Percentiles rank a stretch among this genome's conserved stretches.
Evolutionary conservation across 768 basidiomycete species (phyloP).

Genomic region (Exidia glandulosa): DNA sequence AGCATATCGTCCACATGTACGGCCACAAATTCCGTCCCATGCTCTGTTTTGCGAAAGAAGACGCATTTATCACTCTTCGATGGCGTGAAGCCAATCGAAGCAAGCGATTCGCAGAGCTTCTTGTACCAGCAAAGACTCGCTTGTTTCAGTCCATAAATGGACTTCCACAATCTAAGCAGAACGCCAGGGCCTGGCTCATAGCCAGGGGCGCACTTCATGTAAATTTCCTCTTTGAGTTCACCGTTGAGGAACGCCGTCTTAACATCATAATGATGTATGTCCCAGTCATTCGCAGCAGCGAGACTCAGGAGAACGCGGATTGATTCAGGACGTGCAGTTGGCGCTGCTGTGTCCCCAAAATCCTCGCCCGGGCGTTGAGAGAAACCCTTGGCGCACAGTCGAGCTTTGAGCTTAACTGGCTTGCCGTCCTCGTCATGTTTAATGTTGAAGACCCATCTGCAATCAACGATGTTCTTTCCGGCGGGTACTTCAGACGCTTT

Average conservation of each 20-base stretch:
- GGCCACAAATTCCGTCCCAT: too few species aligned
- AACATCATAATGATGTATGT: slow-evolving; percentile 2
- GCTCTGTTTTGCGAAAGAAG: too few species aligned
- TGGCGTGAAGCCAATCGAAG: too few species aligned
- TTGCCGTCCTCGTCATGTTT: not conserved
- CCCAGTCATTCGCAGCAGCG: not conserved
- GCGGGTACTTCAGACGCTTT: not conserved
- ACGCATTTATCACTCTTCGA: too few species aligned
- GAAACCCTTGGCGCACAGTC: not conserved
- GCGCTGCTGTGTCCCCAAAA: not conserved
- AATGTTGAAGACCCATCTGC: not conserved
- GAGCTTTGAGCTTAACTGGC: not conserved
- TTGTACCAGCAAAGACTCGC: too few species aligned
- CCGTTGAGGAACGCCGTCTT: slow-evolving; percentile 4
- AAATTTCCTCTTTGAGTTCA: not conserved
- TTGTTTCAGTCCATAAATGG: too few species aligned
- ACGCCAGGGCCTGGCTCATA: not conserved
- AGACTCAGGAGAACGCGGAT: not conserved
- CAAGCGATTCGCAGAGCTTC: too few species aligned
- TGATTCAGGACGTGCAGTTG: not conserved
- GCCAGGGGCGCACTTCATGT: not conserved
- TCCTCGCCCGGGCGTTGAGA: not conserved
- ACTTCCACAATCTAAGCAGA: too few species aligned
- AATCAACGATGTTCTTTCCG: not conserved
- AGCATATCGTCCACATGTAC: too few species aligned